Evolutionary conservation across 2,329 filamentous ascomycete genomes (phyloP), one percentile per base, ranked within the genome.

Genomic region (Paecilomyces variotii): DNA sequence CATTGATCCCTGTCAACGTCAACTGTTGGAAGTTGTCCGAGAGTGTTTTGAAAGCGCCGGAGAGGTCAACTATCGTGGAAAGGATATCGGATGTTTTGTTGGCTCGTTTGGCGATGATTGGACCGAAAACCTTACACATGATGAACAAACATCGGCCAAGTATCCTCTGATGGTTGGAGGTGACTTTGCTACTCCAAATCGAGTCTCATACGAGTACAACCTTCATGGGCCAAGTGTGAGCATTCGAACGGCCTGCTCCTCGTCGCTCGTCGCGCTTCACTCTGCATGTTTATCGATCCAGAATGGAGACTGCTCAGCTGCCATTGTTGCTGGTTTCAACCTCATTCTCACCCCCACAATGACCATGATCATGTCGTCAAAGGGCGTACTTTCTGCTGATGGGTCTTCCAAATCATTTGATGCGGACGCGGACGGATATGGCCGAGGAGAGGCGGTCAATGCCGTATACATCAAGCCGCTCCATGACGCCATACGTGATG

Each of bases 341-440:
- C 60, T 78, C 3, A 71, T 78, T n/a, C 56, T 74, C 9, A 65
- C 64, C 4, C 74, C 73, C 0, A 61, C 59, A 2, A 65, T 68
- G 45, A 70, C 66, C 4, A 65, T 69, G 4, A 60, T 65, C 0
- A 68, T 77, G 65, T 65, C 67, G 2, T 67, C 73, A 35, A 67
- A 75, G 34, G 72, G 73, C 1, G 67, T 78, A 0, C 63, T 80
- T 3, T 74, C 72, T 2, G 64, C 68, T 0, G 64, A 68, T 0
- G 74, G 70, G 14, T 63, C 60, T 28, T 72, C 66, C 14, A 69
- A 69, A 12, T 68, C 67, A 7, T 74, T 74, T 55, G 67, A 67
- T 59, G 65, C 63, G 27, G 65, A 64, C 0, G 70, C 72, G 2
- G 64, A 74, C 35, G 72, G 74, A 0, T 73, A 72, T 61, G 70